These are phyloP conservation scores for Cyberlindnera galapagoensis DNA, from an alignment of 805 yeast genomes.

Conservation along the genomic window DNA sequence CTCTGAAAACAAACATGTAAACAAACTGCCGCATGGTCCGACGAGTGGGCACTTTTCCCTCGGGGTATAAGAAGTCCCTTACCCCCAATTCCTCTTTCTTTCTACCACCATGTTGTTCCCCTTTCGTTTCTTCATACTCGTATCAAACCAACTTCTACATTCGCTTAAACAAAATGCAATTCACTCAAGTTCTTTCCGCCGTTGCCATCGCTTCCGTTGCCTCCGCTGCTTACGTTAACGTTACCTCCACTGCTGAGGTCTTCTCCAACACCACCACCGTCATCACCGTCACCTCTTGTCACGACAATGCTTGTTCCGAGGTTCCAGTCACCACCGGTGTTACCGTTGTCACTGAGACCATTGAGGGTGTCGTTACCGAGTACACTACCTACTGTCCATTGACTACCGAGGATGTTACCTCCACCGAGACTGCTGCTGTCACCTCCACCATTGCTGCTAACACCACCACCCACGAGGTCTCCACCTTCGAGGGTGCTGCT, in stretches of 20 bases:
- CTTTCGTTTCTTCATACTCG: constrained; percentile 16
- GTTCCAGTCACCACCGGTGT: constrained; percentile 24
- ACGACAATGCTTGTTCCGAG: constrained; percentile 16
- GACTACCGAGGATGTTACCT: constrained; percentile 8
- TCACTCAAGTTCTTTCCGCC: constrained; percentile 25
- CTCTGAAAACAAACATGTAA: too few species aligned
- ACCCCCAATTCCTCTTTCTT: constrained; percentile 5
- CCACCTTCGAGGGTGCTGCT: constrained; percentile 38
- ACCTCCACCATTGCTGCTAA: constrained; percentile 14
- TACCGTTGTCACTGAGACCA: constrained; percentile 21
- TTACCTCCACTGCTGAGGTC: constrained; percentile 24
- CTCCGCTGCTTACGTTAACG: constrained; percentile 22
- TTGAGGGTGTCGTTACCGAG: constrained; percentile 18
- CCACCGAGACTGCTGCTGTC: constrained; percentile 7
- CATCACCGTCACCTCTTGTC: constrained; percentile 27
- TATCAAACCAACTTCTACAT: constrained; percentile 22
- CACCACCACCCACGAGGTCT: constrained; percentile 13
- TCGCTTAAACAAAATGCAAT: constrained; percentile 29
- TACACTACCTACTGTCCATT: constrained; percentile 23
- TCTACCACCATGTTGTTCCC: constrained; percentile 1
- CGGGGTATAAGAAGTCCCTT: constrained; percentile 1
- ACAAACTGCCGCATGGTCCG: too few species aligned
- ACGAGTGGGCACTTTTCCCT: too few species aligned
- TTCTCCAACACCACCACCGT: constrained; percentile 23
- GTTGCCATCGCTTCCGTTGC: constrained; percentile 25